These are phyloP conservation scores for Paulownia fortunei DNA, from an alignment of 257 asterid genomes.

Conservation along the genomic window DNA sequence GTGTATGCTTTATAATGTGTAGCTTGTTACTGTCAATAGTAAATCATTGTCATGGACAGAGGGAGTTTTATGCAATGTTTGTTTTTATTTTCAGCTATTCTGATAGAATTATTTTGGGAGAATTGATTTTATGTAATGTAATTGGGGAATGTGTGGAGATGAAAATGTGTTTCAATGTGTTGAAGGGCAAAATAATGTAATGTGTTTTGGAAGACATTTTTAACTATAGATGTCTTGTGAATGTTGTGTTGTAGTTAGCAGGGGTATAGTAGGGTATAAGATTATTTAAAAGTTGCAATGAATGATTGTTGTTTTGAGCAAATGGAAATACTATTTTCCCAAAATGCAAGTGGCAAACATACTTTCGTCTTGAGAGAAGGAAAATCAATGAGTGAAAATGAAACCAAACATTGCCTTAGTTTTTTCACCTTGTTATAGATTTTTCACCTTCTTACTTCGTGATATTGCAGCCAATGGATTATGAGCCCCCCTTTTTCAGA, in stretches of 20 bases:
- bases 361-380: not conserved
- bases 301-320: not conserved
- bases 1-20: conserved; percentile 3
- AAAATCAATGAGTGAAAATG: not conserved
- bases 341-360: not conserved
- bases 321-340: not conserved
- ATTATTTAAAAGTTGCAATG: not conserved
- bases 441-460: conserved; percentile 24
- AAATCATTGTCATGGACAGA: conserved; percentile 6
- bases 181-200: not conserved
- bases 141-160: not conserved
- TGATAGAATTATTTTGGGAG: too few species aligned
- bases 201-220: not conserved
- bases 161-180: not conserved
- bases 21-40: conserved; percentile 20
- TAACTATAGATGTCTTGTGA: not conserved
- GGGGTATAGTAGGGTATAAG: not conserved
- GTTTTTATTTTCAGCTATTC: not conserved
- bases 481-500: conserved; percentile 94
- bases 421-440: conserved; percentile 15
- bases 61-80: not conserved
- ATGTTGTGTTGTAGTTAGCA: not conserved
- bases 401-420: too few species aligned
- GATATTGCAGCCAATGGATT: conserved; percentile 87
- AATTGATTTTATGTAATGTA: too few species aligned